Percentiles rank a stretch among this genome's conserved stretches.
These are phyloP conservation scores for Ophiognomonia clavigignenti-juglandacearum DNA, from an alignment of 2,329 filamentous ascomycete genomes.

Conservation along the genomic window DNA sequence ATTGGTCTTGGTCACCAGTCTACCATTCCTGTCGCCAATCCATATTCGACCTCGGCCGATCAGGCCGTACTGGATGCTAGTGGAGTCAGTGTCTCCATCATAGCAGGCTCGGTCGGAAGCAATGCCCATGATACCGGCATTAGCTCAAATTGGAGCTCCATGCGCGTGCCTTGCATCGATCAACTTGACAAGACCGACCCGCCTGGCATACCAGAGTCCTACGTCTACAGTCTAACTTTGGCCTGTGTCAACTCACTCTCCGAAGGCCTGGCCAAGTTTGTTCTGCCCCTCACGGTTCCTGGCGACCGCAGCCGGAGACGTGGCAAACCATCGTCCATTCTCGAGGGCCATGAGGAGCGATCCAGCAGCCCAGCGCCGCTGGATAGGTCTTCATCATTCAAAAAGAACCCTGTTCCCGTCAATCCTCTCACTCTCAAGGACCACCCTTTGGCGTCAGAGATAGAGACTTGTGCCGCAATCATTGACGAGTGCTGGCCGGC, in stretches of 20 bases:
- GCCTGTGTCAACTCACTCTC: slow-evolving; percentile 87
- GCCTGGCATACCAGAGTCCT: slow-evolving; percentile 81
- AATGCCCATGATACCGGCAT: slow-evolving; percentile 71
- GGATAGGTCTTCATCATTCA: slow-evolving; percentile 63
- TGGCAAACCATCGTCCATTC: slow-evolving; percentile 37
- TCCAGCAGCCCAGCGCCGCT: slow-evolving; percentile 38
- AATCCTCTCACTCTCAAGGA: slow-evolving; percentile 77
- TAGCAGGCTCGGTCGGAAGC: slow-evolving; percentile 64
- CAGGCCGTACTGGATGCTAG: slow-evolving; percentile 87
- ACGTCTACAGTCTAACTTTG: slow-evolving; percentile 84
- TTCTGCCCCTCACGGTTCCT: slow-evolving; percentile 84
- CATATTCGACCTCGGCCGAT: slow-evolving; percentile 59
- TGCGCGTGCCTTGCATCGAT: slow-evolving; percentile 85
- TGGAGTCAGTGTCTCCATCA: slow-evolving; percentile 74
- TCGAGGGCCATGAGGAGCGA: slow-evolving; percentile 18
- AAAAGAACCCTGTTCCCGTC: slow-evolving; percentile 70
- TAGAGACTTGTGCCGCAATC: slow-evolving; percentile 74
- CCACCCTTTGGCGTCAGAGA: slow-evolving; percentile 65
- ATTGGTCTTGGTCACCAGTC: slow-evolving; percentile 90
- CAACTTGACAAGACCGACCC: slow-evolving; percentile 89
- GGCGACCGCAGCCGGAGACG: slow-evolving; percentile 56
- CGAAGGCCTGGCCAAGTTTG: slow-evolving; percentile 88
- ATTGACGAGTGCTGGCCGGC: slow-evolving; percentile 95
- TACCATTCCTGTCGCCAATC: slow-evolving; percentile 65
- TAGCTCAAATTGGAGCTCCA: slow-evolving; percentile 84